Base-by-base conservation (phyloP, 2,329 filamentous ascomycete species). In the Graphiopsis chlorocephala region DNA sequence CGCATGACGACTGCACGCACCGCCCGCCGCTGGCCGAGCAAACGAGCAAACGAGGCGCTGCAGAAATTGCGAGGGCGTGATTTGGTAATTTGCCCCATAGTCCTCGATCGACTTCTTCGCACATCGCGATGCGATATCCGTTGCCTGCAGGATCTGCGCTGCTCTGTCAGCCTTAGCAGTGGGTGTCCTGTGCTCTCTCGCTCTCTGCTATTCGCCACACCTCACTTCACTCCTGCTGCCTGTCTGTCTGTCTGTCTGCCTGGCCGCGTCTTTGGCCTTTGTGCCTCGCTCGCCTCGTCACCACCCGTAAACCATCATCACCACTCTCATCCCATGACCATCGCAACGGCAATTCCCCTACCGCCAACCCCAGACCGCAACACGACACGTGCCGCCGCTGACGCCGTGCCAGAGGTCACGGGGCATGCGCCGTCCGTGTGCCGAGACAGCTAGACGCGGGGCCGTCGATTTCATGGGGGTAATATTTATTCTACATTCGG, bases 401-500 rank as follows among this genome's bases (percentile, higher is more conserved):
- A 56, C 52, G 52, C 52, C 31, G 29, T 33, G 31, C 31, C 29
- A 33, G 17, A 33, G 29, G 53, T 53, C 50, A 53, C 50, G 50
- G 50, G 50, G 31, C 26, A 29, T 28, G 26, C 48, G 48, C 48
- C 50, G 50, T 53, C 26, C 26, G 26, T 29, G 50, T 53, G 50
- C 50, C 50, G 50, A 53, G 50, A 53, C 50, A 52, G 26, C 47
- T 53, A 28, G 50, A 52, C 50, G 50, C 50, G 45, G 45, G 45
- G 48, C 50, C 31, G 31, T 31, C 45, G 61, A n/a, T 68, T 68
- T 68, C 66, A 28, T 53, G 50, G 28, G 50, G 28, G 28, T 53
- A 53, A 53, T 53, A 20, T 15, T 42, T 11, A 20, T 53, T 53
- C 48, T 52, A 6, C 6, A 31, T 52, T 31, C 10, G 48, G 48